These are phyloP conservation scores for Tetraselmis striata DNA, from an alignment of 139 green algal genomes.

Conservation along the genomic window DNA sequence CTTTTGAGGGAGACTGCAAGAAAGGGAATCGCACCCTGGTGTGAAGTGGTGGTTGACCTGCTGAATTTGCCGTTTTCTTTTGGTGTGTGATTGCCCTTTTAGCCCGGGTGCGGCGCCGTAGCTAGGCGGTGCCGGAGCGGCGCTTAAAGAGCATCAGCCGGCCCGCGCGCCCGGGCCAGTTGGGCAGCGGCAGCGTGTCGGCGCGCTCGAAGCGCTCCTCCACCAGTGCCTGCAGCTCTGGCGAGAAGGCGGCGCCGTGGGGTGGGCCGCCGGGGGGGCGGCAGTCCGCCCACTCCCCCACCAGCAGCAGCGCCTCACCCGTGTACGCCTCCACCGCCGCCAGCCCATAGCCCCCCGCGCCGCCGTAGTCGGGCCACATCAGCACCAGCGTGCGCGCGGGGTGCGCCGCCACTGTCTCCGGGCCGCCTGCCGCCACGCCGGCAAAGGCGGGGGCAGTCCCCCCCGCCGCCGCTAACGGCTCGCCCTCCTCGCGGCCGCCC, in stretches of 20 bases:
- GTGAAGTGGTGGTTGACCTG: too few species aligned
- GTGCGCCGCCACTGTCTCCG: background rate
- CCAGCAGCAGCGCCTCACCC: background rate
- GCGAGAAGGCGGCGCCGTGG: background rate
- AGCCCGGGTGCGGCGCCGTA: too few species aligned
- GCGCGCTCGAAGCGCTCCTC: background rate
- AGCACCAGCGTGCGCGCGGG: background rate
- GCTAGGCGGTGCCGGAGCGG: too few species aligned
- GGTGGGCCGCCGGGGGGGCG: too few species aligned
- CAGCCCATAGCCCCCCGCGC: background rate
- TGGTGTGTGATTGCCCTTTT: too few species aligned
- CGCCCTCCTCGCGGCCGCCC: background rate
- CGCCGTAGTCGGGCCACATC: background rate
- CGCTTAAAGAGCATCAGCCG: background rate
- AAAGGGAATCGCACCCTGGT: too few species aligned
- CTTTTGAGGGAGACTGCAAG: too few species aligned
- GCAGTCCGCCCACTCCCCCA: background rate
- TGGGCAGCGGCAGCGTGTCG: background rate
- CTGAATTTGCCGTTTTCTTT: too few species aligned
- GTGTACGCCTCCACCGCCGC: background rate
- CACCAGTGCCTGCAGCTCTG: background rate
- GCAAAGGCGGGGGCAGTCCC: background rate
- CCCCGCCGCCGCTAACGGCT: background rate
- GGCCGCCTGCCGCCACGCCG: background rate
- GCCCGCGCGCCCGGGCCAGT: background rate